phyloP scores from a whole-genome alignment of 108 stramenopile species.

The Conticribra guillardii region DNA sequence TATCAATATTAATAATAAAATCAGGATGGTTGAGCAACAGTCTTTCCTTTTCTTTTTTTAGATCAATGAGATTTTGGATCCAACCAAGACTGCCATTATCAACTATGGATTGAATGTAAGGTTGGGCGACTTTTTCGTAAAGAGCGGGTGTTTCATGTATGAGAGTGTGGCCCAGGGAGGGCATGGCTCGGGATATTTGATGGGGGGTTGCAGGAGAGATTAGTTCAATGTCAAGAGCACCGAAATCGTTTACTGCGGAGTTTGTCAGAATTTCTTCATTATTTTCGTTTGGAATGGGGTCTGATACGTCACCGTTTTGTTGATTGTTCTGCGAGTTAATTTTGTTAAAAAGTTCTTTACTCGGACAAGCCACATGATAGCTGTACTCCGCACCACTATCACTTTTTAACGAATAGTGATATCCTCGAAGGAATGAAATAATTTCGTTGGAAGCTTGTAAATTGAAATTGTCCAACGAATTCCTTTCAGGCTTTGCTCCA shows the following conservation, averaged over 20 bases:
- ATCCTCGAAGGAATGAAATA: conserved; percentile 46
- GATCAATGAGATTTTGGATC: conserved; percentile 53
- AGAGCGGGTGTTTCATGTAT: conserved; percentile 60
- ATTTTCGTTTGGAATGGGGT: not conserved
- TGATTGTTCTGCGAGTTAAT: not conserved
- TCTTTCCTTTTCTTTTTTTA: conserved; percentile 70
- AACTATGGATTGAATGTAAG: conserved; percentile 54
- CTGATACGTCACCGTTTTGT: not conserved
- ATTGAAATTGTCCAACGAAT: conserved; percentile 23
- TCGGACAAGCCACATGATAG: conserved; percentile 54
- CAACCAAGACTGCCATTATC: conserved; percentile 55
- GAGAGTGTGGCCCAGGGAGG: conserved; percentile 42
- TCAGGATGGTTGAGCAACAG: conserved; percentile 58
- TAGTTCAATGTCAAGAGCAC: conserved; percentile 56
- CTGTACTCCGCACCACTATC: conserved; percentile 65
- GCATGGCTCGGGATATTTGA: conserved; percentile 60
- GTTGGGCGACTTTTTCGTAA: conserved; percentile 35
- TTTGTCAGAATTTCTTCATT: not conserved
- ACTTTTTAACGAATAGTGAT: conserved; percentile 50
- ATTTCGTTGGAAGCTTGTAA: conserved; percentile 38
- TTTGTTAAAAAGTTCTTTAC: not conserved
- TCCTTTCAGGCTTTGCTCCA: conserved; percentile 32
- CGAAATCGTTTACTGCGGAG: conserved; percentile 11
- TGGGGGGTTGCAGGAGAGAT: conserved; percentile 54
- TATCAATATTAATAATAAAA: conserved; percentile 76